Percentiles rank a stretch among this genome's conserved stretches.
These are phyloP conservation scores for Pharnaceum exiguum DNA, from an alignment of 148 eudicot genomes.

Conservation along the genomic window DNA sequence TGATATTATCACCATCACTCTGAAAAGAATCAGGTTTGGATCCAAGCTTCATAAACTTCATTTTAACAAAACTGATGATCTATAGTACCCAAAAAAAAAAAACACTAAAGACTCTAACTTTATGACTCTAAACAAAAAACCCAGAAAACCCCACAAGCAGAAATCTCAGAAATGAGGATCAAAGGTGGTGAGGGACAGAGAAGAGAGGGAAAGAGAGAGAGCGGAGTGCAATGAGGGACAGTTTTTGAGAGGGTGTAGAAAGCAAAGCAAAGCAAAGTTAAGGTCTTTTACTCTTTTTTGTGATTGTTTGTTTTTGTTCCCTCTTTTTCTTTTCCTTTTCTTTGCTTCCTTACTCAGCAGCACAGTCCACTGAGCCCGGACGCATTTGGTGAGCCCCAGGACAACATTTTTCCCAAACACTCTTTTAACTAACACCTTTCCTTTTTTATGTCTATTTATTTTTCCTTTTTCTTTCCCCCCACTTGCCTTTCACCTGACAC, in stretches of 20 bases:
- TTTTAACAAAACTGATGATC: slow-evolving; percentile 21
- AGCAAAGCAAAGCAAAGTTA: too few species aligned
- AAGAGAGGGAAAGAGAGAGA: slow-evolving; percentile 9
- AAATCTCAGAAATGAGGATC: slow-evolving; percentile 13
- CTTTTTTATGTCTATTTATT: neutral
- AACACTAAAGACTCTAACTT: slow-evolving; percentile 4
- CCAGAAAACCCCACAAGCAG: slow-evolving; percentile 12
- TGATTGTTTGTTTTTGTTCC: too few species aligned
- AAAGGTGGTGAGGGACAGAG: neutral
- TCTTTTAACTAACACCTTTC: neutral
- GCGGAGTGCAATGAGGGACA: too few species aligned
- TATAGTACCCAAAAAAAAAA: neutral
- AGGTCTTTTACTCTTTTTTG: too few species aligned
- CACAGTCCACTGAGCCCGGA: slow-evolving; percentile 53
- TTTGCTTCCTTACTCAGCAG: slow-evolving; percentile 55
- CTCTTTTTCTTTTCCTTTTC: too few species aligned
- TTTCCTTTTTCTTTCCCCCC: neutral
- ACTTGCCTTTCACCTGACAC: slow-evolving; percentile 26
- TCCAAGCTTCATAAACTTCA: slow-evolving; percentile 95
- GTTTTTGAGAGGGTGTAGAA: slow-evolving; percentile 7
- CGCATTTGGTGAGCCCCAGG: slow-evolving; percentile 30
- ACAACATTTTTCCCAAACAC: slow-evolving; percentile 36
- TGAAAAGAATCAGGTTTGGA: slow-evolving; percentile 80
- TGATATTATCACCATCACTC: slow-evolving; percentile 70
- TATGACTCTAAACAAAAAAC: slow-evolving; percentile 6